Evolutionary conservation across 31 red algal species (phyloP), one percentile per base, ranked within the genome.

Genomic region (Endocladia muricata): DNA sequence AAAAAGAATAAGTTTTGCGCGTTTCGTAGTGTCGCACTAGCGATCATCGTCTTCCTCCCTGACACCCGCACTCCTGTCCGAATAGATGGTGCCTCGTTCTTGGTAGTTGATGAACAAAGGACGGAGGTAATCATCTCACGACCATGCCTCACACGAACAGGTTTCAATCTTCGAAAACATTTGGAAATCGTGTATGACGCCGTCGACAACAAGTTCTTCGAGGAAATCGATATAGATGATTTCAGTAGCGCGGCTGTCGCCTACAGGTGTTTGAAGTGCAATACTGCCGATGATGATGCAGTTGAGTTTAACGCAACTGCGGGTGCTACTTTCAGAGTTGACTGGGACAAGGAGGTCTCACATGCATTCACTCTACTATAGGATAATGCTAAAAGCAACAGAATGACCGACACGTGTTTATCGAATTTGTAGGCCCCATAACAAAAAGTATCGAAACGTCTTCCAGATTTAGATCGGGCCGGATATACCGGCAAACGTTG

Each of bases 391-490:
- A 69, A 70, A 31, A 35, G 25, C 1, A 68, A 81, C 31, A 49
- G 62, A 39, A 76, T 86, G 8, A 41, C 70, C 1, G 61, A 52
- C 1, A 1, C 35, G 40, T 70, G 70, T 29, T 19, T 47, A 7
- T 8, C 52, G 29, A 7, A 55, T 0, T 1, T 59, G 17, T 57
- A 36, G 33, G 21, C 40, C 25, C 15, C 77, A 1, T 36, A 4
- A 76, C 0, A 15, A 77, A 25, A 23, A 67, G 2, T 41, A 38
- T 23, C 4, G 81, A 39, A 59, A 85, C 15, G 60, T 64, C 21
- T 75, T 85, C 36, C 37, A 41, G 2, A 85, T 85, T 26, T 68
- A 77, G n/a, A 41, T 86, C 5, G 57, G 59, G 4, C 4, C 29
- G 5, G 60, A 76, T 69, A 56, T 59, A 2, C 81, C 81, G 4